These are phyloP conservation scores for Darksidea phi DNA, from an alignment of 495 filamentous ascomycete species.

Conservation along the genomic window DNA sequence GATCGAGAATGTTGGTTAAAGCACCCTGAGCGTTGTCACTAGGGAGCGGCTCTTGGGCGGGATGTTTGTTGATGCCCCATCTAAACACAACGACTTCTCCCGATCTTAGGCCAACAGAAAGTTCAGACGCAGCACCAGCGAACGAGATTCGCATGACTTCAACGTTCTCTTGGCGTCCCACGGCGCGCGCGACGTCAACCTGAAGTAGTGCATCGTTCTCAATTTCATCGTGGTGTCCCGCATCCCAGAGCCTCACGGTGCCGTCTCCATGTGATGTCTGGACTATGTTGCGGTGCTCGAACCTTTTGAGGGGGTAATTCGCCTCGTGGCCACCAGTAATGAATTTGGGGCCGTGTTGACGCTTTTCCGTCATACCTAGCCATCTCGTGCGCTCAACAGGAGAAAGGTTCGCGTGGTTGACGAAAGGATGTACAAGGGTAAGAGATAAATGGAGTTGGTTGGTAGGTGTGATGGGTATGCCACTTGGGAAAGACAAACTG, in stretches of 20 bases:
- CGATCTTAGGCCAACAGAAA: slow-evolving; percentile 73
- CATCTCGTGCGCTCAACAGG: slow-evolving; percentile 73
- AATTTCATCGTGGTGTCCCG: slow-evolving; percentile 85
- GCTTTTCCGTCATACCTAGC: slow-evolving; percentile 82
- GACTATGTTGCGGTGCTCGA: slow-evolving; percentile 76
- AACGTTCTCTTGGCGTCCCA: slow-evolving; percentile 74
- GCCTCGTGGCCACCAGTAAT: slow-evolving; percentile 73
- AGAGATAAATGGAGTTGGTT: slow-evolving; percentile 84
- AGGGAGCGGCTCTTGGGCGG: slow-evolving; percentile 55
- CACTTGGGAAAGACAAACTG: slow-evolving; percentile 86
- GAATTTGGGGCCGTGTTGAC: slow-evolving; percentile 69
- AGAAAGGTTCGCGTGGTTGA: slow-evolving; percentile 65
- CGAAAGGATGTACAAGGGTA: slow-evolving; percentile 82
- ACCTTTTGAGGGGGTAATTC: slow-evolving; percentile 64
- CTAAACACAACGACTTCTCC: slow-evolving; percentile 86
- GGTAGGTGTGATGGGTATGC: slow-evolving; percentile 84
- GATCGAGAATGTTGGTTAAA: slow-evolving; percentile 68
- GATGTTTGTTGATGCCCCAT: slow-evolving; percentile 74
- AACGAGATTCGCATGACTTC: slow-evolving; percentile 73
- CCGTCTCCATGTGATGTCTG: slow-evolving; percentile 85
- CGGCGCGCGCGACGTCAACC: slow-evolving; percentile 79
- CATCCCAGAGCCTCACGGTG: slow-evolving; percentile 84
- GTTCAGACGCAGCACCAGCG: slow-evolving; percentile 72
- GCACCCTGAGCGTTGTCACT: slow-evolving; percentile 53
- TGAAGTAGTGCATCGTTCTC: slow-evolving; percentile 82